phyloP scores from a whole-genome alignment of 306 rosid species.

The Cucumis cinereus region DNA sequence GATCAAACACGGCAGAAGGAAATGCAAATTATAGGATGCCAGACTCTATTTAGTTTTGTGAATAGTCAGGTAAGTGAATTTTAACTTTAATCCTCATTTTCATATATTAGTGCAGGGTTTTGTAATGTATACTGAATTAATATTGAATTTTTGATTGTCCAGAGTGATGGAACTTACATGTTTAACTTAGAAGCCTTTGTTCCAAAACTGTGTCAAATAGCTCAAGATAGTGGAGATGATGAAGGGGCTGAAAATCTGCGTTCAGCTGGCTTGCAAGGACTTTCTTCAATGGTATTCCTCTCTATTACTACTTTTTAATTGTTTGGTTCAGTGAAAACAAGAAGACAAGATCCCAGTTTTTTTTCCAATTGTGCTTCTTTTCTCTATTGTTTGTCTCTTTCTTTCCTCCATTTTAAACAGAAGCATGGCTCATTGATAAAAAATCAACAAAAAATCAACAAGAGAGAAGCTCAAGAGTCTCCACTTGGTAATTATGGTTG shows the following conservation, averaged over 20 bases:
- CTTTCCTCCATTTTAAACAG: background rate
- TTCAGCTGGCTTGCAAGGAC: constrained; percentile 68
- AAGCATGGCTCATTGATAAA: background rate
- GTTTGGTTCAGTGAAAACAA: background rate
- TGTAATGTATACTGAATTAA: background rate
- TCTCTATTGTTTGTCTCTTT: background rate
- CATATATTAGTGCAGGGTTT: background rate
- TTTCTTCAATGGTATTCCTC: constrained; percentile 72
- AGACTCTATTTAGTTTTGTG: constrained; percentile 71
- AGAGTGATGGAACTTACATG: constrained; percentile 69
- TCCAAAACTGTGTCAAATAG: constrained; percentile 75
- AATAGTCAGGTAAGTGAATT: constrained; percentile 68
- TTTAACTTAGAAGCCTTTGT: constrained; percentile 72
- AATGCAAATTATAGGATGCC: constrained; percentile 81
- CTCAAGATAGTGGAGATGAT: constrained; percentile 73
- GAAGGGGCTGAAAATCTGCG: constrained; percentile 38
- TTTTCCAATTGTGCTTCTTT: background rate
- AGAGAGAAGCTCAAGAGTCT: background rate
- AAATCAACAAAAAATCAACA: background rate
- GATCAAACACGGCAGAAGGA: constrained; percentile 85
- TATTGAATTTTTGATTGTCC: constrained; percentile 10
- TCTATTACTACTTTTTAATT: constrained; percentile 2
- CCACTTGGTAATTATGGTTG: background rate
- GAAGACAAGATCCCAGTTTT: background rate
- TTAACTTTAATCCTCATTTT: background rate